Conservation (phyloP, 306 rosid species). For the Fagus sylvatica region DNA sequence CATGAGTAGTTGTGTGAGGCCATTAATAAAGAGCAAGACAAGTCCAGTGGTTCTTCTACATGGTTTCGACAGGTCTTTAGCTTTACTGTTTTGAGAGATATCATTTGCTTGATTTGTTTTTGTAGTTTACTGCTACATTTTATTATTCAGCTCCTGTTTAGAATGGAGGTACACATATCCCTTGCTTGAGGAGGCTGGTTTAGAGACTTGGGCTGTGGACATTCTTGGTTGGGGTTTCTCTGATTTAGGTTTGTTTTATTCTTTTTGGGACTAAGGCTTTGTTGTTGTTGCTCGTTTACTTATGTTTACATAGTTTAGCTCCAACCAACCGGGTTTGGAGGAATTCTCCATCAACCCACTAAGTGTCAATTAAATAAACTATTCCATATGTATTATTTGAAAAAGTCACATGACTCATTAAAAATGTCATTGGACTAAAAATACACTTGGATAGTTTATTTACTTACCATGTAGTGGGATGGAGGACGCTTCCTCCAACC, state of each 20-base stretch:
- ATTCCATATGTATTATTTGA: too few relatives aligned
- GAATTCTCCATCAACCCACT: too few relatives aligned
- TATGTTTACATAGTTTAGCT: too few relatives aligned
- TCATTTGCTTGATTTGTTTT: constrained; percentile 23
- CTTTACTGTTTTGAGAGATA: constrained; percentile 7
- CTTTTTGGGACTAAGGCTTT: neutral
- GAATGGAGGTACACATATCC: constrained; percentile 94
- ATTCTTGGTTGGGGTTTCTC: constrained; percentile 99
- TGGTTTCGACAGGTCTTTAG: constrained; percentile 82
- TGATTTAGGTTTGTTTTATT: constrained; percentile 68
- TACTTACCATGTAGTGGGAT: too few relatives aligned
- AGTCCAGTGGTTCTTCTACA: constrained; percentile 88
- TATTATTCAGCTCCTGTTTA: constrained; percentile 87
- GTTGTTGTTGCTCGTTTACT: constrained; percentile 9
- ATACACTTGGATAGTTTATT: too few relatives aligned
- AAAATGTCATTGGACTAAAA: too few relatives aligned
- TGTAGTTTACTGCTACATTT: constrained; percentile 32
- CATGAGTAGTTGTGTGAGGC: constrained; percentile 89
- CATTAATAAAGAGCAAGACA: constrained; percentile 51
- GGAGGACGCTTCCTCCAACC: too few relatives aligned
- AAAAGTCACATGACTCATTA: too few relatives aligned
- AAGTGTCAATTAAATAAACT: too few relatives aligned
- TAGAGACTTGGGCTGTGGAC: constrained; percentile 92
- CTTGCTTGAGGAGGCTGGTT: constrained; percentile 78
- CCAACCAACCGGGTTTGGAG: too few relatives aligned